Evolutionary conservation across 2,329 filamentous ascomycete genomes (phyloP).

Genomic region (Pestalotiopsis sp.): DNA sequence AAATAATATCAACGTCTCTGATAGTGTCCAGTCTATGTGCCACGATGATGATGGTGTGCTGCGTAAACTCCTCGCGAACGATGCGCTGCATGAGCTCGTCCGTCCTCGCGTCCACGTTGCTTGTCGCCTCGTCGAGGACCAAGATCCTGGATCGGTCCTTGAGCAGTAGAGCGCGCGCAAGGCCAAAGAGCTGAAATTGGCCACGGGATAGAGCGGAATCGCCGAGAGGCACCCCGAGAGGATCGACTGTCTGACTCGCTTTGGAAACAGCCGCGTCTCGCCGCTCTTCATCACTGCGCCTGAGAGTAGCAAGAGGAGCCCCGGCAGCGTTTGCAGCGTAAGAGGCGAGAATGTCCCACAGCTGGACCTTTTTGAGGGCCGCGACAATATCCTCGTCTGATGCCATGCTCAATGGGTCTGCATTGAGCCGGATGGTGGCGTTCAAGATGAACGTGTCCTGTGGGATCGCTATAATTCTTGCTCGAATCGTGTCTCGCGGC

Average conservation of each 20-base stretch:
- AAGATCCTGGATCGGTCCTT: neutral
- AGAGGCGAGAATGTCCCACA: too few species aligned
- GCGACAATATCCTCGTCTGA: conserved; percentile 20
- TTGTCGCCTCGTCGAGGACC: conserved; percentile 9
- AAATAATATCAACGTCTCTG: neutral
- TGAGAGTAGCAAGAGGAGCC: too few species aligned
- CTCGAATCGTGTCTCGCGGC: neutral
- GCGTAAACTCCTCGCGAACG: neutral
- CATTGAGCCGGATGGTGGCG: conserved; percentile 35
- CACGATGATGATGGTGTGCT: conserved; percentile 3
- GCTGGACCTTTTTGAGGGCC: too few species aligned
- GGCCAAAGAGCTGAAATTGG: neutral
- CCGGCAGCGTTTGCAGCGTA: too few species aligned
- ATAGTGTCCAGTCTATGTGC: conserved; percentile 9
- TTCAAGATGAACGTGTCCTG: conserved; percentile 46
- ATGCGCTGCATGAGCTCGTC: neutral
- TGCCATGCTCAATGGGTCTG: conserved; percentile 30
- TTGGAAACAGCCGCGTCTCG: too few species aligned
- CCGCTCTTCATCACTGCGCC: too few species aligned
- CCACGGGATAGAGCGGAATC: neutral
- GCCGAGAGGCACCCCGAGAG: neutral
- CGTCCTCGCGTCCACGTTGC: neutral
- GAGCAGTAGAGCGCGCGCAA: neutral
- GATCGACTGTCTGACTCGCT: too few species aligned
- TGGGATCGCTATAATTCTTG: conserved; percentile 47